A percentile compares a stretch with the other conserved stretches of the same genome.
Evolutionary conservation across 148 eudicot genomes (phyloP).

Genomic region (Limonium bicolor): DNA sequence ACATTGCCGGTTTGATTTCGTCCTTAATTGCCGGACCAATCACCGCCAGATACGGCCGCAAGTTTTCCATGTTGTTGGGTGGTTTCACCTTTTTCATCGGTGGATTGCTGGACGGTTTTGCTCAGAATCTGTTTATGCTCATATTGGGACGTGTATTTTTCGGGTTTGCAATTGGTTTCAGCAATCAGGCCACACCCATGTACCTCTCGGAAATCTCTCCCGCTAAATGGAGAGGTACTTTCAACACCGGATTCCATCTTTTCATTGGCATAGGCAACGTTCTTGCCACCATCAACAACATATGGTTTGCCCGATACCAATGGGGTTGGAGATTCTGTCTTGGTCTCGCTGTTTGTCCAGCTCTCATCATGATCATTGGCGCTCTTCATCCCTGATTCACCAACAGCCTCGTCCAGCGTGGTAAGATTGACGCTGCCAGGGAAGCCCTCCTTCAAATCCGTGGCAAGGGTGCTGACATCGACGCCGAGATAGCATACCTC

Average conservation of each 20-base stretch:
- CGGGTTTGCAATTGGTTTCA: conserved; percentile 3
- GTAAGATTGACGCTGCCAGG: neutral
- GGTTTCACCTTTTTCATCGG: conserved; percentile 8
- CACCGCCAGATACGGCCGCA: conserved; percentile 1
- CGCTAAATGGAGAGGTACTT: neutral
- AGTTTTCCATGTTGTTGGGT: conserved; percentile 1
- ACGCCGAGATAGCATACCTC: neutral
- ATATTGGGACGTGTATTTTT: neutral
- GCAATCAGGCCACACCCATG: conserved; percentile 4
- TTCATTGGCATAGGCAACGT: conserved; percentile 7
- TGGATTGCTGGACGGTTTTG: neutral
- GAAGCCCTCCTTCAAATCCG: neutral
- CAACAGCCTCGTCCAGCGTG: conserved; percentile 7
- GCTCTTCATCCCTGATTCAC: conserved; percentile 5
- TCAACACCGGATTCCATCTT: conserved; percentile 10
- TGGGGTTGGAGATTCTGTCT: conserved; percentile 5
- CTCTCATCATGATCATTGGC: conserved; percentile 2
- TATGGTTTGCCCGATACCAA: neutral
- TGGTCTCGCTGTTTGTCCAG: conserved; percentile 1
- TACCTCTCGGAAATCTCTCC: conserved; percentile 6
- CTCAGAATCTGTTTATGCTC: neutral
- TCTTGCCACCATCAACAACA: neutral
- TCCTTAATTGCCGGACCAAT: conserved; percentile 5
- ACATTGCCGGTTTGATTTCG: conserved; percentile 11
- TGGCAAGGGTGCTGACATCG: neutral